phyloP scores from a whole-genome alignment of 148 eudicot species.

The Pharnaceum exiguum region DNA sequence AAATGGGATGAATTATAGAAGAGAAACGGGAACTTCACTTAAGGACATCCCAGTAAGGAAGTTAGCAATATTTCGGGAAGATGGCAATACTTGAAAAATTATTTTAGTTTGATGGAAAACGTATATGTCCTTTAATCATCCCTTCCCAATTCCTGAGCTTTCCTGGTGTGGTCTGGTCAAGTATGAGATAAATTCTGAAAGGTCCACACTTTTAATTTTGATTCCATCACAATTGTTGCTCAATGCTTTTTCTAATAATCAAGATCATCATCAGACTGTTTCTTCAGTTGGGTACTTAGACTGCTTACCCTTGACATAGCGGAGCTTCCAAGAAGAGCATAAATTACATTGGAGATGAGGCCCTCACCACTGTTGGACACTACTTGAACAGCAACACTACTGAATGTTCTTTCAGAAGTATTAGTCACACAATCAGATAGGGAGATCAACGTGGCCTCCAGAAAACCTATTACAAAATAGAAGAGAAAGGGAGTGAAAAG shows the following conservation, averaged over 20 bases:
- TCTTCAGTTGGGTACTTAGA: neutral
- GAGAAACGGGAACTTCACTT: no score
- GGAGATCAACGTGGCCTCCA: constrained; percentile 63
- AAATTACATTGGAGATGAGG: constrained; percentile 79
- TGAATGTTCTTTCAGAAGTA: constrained; percentile 49
- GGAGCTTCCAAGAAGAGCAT: constrained; percentile 92
- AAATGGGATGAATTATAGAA: no score
- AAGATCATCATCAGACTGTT: neutral
- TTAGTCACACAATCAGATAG: constrained; percentile 54
- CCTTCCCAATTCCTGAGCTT: no score
- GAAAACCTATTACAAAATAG: constrained; percentile 47
- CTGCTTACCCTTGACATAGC: constrained; percentile 95
- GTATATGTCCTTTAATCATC: no score
- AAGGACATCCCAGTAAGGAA: no score
- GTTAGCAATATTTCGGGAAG: no score
- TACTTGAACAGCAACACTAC: constrained; percentile 70
- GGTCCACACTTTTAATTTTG: no score
- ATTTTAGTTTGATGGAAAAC: no score
- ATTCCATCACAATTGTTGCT: no score
- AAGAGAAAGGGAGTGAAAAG: neutral
- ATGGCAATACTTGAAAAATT: no score
- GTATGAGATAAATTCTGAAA: no score
- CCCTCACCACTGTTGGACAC: constrained; percentile 86
- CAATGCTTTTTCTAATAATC: neutral
- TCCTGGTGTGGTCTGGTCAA: no score